These are phyloP conservation scores for Pseudogymnoascus sp. DNA, from an alignment of 2,329 filamentous ascomycete genomes.

Conservation along the genomic window DNA sequence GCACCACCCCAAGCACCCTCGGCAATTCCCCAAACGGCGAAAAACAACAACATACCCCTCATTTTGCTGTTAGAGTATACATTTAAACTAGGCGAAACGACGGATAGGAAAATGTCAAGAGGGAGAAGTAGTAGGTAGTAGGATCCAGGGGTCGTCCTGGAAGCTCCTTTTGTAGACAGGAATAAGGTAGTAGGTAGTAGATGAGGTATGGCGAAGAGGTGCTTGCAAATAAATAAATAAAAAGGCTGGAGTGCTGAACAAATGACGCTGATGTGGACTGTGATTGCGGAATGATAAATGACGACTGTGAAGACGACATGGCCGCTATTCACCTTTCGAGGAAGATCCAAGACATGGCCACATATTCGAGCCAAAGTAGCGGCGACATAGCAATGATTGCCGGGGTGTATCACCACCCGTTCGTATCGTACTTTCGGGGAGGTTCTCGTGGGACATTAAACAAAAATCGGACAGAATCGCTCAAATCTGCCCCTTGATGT, in stretches of 20 bases:
- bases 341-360: not conserved
- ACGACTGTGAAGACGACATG: not conserved
- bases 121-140: slow-evolving; percentile 4
- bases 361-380: not conserved
- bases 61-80: slow-evolving; percentile 6
- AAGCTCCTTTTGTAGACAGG: slow-evolving; percentile 8
- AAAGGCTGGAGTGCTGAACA: not conserved
- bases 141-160: slow-evolving; percentile 5
- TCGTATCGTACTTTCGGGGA: not conserved
- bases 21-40: not conserved
- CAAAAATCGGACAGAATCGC: not conserved
- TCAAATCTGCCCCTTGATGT: slow-evolving; percentile 97
- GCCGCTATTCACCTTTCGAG: not conserved
- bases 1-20: not conserved
- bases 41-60: not conserved
- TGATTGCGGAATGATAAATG: not conserved
- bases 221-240: slow-evolving; percentile 1
- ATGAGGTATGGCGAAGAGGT: slow-evolving; percentile 1
- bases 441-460: not conserved
- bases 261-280: not conserved
- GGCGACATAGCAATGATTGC: not conserved
- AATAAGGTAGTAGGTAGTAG: not conserved
- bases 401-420: not conserved
- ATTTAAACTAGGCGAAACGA: slow-evolving; percentile 5
- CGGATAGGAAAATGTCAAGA: not conserved